Base-by-base conservation (phyloP, 2,329 filamentous ascomycete species). In the Aspergillus novofumigatus region DNA sequence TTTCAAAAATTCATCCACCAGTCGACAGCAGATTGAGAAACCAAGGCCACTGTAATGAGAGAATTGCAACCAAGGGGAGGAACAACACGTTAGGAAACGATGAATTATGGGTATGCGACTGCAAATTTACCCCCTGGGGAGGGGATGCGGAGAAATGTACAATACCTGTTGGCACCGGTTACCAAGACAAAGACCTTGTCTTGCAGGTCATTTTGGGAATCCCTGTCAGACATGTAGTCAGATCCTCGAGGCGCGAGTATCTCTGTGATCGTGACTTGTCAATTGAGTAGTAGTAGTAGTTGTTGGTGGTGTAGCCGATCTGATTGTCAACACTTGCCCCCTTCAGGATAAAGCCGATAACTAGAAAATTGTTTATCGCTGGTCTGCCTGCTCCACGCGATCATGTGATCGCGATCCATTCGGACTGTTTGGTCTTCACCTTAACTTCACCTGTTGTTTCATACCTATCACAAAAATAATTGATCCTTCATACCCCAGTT, bases 1-100 rank as follows among this genome's bases (percentile, higher is more conserved):
- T 58, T 80, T 78, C 58, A 96, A 85, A 78, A 96, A 97, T 67
- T 96, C 90, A 78, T 96, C 91, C 65, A 96, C 93, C 56, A 96
- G 81, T 59, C 91, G 90, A 69, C 89, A 86, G 71, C 89, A 90
- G 64, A 90, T 92, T 55, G 88, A 87, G 66, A 93, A 89, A 48
- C 93, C 93, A 48, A 97, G 86, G 59, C 93, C 93, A 71, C 93
- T 97, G 73, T 25, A 45, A 49, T 59, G 53, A 52, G 41, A 29
- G 23, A 52, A 21, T 59, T 35, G 59, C 23, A 47, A 47, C 44
- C 54, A 64, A 56, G 57, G 52, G 21, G 28, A 41, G 35, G n/a
- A 55, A 51, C 49, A 52, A 25, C 5, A 25, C 20, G 58, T 60
- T 41, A 62, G 59, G 55, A 42, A 53, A 44, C 23, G 38, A 32